Percentiles rank a stretch among this genome's conserved stretches.
Evolutionary conservation across 2,329 filamentous ascomycete species (phyloP).

Genomic region (Beauveria sp.): DNA sequence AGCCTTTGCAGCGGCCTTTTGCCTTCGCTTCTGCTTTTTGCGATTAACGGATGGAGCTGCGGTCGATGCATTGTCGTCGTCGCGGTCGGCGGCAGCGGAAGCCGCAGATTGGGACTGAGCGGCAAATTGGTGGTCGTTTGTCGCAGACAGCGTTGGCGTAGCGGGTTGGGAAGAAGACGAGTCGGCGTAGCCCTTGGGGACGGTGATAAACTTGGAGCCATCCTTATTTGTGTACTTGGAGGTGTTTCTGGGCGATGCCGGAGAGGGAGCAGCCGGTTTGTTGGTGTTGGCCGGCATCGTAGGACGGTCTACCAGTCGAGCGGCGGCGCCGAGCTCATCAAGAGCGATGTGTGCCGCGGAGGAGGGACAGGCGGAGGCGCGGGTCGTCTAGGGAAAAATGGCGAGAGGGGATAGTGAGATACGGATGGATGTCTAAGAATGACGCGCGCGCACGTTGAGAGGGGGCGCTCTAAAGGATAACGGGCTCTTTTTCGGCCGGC

Average conservation of each 20-base stretch:
- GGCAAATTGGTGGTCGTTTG: constrained; percentile 19
- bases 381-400: neutral
- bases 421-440: neutral
- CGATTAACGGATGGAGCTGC: constrained; percentile 58
- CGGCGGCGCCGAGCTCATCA: constrained; percentile 30
- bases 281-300: constrained; percentile 47
- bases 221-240: constrained; percentile 62
- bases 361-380: constrained; percentile 6
- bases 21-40: constrained; percentile 91
- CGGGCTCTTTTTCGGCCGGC: constrained; percentile 6
- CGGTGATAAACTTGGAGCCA: constrained; percentile 61
- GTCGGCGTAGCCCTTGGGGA: constrained; percentile 50
- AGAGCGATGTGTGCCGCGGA: constrained; percentile 19
- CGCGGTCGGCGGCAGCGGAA: neutral
- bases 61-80: constrained; percentile 10
- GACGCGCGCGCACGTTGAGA: neutral
- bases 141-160: constrained; percentile 37
- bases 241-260: constrained; percentile 45
- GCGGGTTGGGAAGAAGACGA: constrained; percentile 41
- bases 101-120: constrained; percentile 18
- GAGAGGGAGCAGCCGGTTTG: constrained; percentile 39
- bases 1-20: constrained; percentile 71
- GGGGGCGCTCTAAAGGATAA: constrained; percentile 2
- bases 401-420: neutral
- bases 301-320: constrained; percentile 23